These are phyloP conservation scores for Colletotrichum chrysophilum DNA, from an alignment of 2,329 filamentous ascomycete genomes.

Conservation along the genomic window DNA sequence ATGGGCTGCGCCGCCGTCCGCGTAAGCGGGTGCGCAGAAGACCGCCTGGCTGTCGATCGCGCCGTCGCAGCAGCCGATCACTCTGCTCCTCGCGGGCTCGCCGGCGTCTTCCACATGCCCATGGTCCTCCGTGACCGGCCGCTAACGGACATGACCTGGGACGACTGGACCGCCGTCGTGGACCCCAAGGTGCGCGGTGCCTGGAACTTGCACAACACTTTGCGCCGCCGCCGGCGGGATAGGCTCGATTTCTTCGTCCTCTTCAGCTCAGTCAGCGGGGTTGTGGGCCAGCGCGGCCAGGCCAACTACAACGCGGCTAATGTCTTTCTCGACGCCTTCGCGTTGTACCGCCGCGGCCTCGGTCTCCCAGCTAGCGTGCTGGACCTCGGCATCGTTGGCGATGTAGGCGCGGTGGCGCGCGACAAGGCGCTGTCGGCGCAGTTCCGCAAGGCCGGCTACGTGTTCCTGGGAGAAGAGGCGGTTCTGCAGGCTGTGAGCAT, in stretches of 20 bases:
- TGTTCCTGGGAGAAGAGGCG: background rate
- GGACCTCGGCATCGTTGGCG: conserved; percentile 42
- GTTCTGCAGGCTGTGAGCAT: background rate
- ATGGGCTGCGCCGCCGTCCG: background rate
- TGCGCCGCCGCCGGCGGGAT: background rate
- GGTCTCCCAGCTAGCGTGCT: conserved; percentile 43
- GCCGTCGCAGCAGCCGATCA: background rate
- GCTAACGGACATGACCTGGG: background rate
- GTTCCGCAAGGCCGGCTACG: background rate
- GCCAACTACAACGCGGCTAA: conserved; percentile 40
- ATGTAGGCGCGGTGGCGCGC: conserved; percentile 37
- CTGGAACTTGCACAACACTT: background rate
- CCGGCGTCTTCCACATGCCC: conserved; percentile 39
- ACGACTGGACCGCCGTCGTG: background rate
- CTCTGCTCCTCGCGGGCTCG: conserved; percentile 28
- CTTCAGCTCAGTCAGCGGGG: conserved; percentile 34
- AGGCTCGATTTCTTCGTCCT: conserved; percentile 41
- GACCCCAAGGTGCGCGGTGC: background rate
- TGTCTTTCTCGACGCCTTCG: conserved; percentile 35
- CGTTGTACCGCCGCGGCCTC: conserved; percentile 24
- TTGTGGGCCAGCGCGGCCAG: conserved; percentile 35
- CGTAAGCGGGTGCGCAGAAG: conserved; percentile 30
- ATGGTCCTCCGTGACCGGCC: conserved; percentile 32
- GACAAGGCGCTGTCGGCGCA: background rate
- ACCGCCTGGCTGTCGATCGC: conserved; percentile 24